Evolutionary conservation across 768 basidiomycete species (phyloP), one percentile per base, ranked within the genome.

Genomic region (Saitozyma sp.): DNA sequence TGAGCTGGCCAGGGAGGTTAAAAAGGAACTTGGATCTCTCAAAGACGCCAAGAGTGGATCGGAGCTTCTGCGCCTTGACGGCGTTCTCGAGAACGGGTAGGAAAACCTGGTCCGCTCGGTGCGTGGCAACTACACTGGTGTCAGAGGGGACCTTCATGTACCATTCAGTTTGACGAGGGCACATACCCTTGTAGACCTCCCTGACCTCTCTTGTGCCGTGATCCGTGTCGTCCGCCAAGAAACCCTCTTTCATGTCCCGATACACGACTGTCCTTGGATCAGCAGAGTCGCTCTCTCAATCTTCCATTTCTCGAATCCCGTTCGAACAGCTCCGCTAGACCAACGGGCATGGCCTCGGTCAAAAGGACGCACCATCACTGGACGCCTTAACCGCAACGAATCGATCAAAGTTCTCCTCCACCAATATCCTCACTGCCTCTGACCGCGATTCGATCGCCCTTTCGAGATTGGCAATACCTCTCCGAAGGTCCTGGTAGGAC

Each of bases 21-120:
- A 98, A 98, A 80, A 98, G 91, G 84, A 97, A 99, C 72, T 94
- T 95, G 55, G 91, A 94, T 49, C 92, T 85, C 69, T 98, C 95
- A 67, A 99, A 97, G 17, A 98, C 91, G 41, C 91, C 89, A 7
- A 98, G 85, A 0, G 96, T 97, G 0, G 89, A 91, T 43, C 91
- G 88, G 5, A 99, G 82, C 78, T 93, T 91, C 73, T 92, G 88
- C 13, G 95, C 92, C 75, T 97, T 98, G 40, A 91, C 88, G 3
- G 93, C 87, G 66, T 97, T 97, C 77, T 98, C 95, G 48, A 99
- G 84, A 38, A 97, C 91, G 1, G 96, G 96, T 2, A 97, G 84
- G 78, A 96, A 98, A 6, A 98, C 91, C 71, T 94, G 91, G 67
- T 98, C 88, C 10, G 95, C 94, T 79, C 95, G 91, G 70, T 88